Evolutionary conservation across 2,329 filamentous ascomycete genomes (phyloP), one percentile per base, ranked within the genome.

Genomic region (Cercospora zeina): DNA sequence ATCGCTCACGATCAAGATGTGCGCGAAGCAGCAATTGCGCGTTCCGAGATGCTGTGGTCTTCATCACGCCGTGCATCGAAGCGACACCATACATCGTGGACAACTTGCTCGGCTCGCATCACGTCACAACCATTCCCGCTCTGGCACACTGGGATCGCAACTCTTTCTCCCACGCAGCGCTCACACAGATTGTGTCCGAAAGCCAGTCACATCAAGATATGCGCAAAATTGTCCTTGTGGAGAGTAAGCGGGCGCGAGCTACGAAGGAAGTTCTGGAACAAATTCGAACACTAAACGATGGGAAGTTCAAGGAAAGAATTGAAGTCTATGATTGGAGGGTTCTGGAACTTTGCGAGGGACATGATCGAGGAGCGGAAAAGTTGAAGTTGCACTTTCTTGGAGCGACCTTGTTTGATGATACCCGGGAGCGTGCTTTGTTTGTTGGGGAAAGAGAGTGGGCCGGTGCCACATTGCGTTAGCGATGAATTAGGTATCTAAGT

Each of bases 251-350:
- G 5, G 34, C 30, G 10, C 50, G 61, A 5, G 68, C 63, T 2
- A 63, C 67, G 2, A 30, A 50, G 10, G 61, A 54, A 0, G 36
- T 71, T 1, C 42, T 74, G 1, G 21, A 51, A 21, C 54, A 65
- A n/a, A 53, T 73, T 1, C 1, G 61, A 33, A 62, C 47, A 8
- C 36, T 75, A 31, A 71, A 73, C 33, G 31, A 56, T 1, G 70
- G 71, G 0, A 27, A 39, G 13, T 68, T 73, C 9, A 53, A 59
- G 49, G 73, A 74, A 63, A 57, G 69, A 14, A 60, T 75, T 3
- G 71, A 73, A 16, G 58, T 74, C 1, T 73, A 64, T 27, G 72
- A 75, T 64, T 74, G 72, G 72, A 69, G 72, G 50, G 69, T 72
- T 3, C 47, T 73, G 45, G 71, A 74, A 42, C 24, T 65, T 2